phyloP scores from a whole-genome alignment of 2,329 filamentous ascomycete genomes.

The Cladosporium velox region DNA sequence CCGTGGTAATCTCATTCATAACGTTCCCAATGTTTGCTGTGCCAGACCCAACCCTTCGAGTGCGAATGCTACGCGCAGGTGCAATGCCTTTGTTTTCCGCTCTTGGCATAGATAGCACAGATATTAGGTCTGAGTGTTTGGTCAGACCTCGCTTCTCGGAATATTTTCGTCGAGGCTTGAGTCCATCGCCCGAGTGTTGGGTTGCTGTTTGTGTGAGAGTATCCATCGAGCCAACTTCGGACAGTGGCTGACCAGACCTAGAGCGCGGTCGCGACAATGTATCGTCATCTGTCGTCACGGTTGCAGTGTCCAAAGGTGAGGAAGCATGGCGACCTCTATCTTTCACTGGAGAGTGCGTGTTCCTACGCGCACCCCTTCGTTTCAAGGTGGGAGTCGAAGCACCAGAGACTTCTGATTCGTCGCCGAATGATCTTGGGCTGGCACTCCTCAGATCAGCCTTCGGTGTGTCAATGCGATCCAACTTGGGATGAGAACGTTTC shows the following conservation, averaged over 20 bases:
- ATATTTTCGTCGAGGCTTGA: conserved; percentile 32
- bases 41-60: conserved; percentile 64
- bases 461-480: conserved; percentile 24
- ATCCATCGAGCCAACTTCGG: conserved; percentile 61
- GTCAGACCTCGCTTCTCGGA: conserved; percentile 74
- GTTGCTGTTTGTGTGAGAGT: conserved; percentile 45
- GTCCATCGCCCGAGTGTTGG: conserved; percentile 33
- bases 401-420: conserved; percentile 19
- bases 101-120: conserved; percentile 75
- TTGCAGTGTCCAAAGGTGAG: conserved; percentile 36
- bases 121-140: conserved; percentile 91
- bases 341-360: conserved; percentile 46
- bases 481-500: conserved; percentile 27
- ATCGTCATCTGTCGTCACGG: conserved; percentile 33
- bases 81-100: conserved; percentile 68
- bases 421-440: conserved; percentile 14
- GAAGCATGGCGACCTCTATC: conserved; percentile 35
- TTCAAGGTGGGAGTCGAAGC: conserved; percentile 37
- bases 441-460: conserved; percentile 8
- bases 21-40: conserved; percentile 73
- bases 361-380: conserved; percentile 38
- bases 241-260: conserved; percentile 43
- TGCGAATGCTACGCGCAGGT: conserved; percentile 76
- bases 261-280: conserved; percentile 5
- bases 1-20: conserved; percentile 75